A percentile compares a stretch with the other conserved stretches of the same genome.
These are phyloP conservation scores for Stagonosporopsis vannaccii DNA, from an alignment of 2,329 filamentous ascomycete species.

Conservation along the genomic window DNA sequence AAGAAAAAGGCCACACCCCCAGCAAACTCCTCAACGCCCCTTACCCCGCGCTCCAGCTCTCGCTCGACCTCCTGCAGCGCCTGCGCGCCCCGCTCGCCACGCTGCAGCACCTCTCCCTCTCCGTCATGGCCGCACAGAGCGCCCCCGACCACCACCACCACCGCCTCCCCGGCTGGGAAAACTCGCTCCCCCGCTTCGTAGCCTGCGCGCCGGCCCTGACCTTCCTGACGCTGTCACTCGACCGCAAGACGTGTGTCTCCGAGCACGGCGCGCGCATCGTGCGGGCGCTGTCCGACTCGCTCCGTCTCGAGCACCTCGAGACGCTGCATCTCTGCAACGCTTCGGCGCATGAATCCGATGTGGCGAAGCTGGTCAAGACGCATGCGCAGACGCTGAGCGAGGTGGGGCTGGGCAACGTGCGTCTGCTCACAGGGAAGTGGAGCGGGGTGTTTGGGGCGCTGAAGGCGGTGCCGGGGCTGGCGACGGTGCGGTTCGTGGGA, in stretches of 20 bases:
- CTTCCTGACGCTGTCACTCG: conserved; percentile 31
- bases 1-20: conserved; percentile 14
- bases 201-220: conserved; percentile 24
- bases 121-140: conserved; percentile 24
- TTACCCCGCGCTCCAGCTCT: conserved; percentile 25
- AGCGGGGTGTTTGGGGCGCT: conserved; percentile 16
- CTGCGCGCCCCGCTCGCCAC: conserved; percentile 22
- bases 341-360: conserved; percentile 22
- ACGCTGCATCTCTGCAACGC: conserved; percentile 27
- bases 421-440: conserved; percentile 29
- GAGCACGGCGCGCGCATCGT: conserved; percentile 28
- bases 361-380: conserved; percentile 22
- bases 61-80: conserved; percentile 17
- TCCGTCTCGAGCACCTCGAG: conserved; percentile 21
- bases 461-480: conserved; percentile 8
- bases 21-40: conserved; percentile 25
- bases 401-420: conserved; percentile 21
- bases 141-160: conserved; percentile 5
- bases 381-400: conserved; percentile 25
- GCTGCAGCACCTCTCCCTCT: conserved; percentile 29
- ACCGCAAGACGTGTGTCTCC: conserved; percentile 18
- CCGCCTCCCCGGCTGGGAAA: conserved; percentile 32
- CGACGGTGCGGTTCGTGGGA: conserved; percentile 14
- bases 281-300: conserved; percentile 22
- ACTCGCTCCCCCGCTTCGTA: conserved; percentile 31